phyloP scores from a whole-genome alignment of 2,329 filamentous ascomycete genomes.

The Sporothrix protearum region DNA sequence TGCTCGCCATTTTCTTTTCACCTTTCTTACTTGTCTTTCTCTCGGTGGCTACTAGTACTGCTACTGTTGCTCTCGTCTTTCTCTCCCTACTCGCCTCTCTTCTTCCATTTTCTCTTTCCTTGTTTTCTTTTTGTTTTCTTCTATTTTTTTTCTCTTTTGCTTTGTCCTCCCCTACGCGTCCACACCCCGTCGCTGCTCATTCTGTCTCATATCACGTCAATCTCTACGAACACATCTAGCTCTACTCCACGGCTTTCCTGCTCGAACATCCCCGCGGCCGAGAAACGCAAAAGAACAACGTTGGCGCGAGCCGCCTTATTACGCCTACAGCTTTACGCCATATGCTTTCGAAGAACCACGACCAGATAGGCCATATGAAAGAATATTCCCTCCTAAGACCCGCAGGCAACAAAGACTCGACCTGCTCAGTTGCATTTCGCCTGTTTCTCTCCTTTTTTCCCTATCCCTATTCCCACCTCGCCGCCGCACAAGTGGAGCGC shows the following conservation, averaged over 20 bases:
- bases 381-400: background rate
- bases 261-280: constrained; percentile 12
- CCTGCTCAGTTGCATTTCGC: background rate
- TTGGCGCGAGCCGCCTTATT: background rate
- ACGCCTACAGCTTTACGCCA: background rate
- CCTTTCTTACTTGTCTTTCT: background rate
- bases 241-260: background rate
- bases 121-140: background rate
- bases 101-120: background rate
- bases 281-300: background rate
- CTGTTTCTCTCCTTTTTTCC: background rate
- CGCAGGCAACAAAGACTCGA: background rate
- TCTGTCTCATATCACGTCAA: background rate
- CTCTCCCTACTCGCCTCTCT: no score
- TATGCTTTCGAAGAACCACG: background rate
- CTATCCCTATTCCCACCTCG: background rate
- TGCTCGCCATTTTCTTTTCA: background rate
- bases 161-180: background rate
- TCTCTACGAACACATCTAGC: background rate
- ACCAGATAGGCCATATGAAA: background rate
- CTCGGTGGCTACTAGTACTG: background rate
- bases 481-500: background rate
- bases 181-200: background rate
- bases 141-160: background rate
- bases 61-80: background rate